Evolutionary conservation across 2,329 filamentous ascomycete species (phyloP), one percentile per base, ranked within the genome.

Genomic region (Ascochyta clinopodiicola): DNA sequence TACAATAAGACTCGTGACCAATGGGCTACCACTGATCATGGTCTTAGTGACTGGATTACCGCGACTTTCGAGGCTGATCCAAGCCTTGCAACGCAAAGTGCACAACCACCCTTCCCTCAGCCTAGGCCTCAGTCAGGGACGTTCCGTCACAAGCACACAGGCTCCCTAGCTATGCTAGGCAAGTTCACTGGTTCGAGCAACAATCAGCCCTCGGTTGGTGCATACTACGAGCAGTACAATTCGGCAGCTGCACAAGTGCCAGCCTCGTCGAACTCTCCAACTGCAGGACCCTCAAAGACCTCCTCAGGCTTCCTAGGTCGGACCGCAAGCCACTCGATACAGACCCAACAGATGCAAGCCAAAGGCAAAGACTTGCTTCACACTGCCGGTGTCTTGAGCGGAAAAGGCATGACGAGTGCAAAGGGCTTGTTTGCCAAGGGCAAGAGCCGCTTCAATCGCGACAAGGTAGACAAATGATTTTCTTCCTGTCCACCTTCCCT

Each of bases 371-470:
- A 96, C 68, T 80, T 97, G 25, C 83, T 97, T 71, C 90, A 95
- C 62, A 88, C 89, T 21, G 93, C 93, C 50, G 92, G 91, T 48
- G 79, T 86, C 17, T 79, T 89, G 55, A 84, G 87, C 57, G 86
- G 86, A 22, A 88, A 88, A 69, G 87, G 86, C 29, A 84, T 85
- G 60, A 92, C 91, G 72, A 91, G 92, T 55, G 92, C 93, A 44
- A 96, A 96, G 80, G 94, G 93, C 47, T 77, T 97, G 61, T 88
- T 97, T 75, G 92, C 90, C 63, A 96, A 96, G 79, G 91, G 93
- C 64, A 94, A 90, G 79, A 94, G 85, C 78, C 94, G 91, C 77
- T 87, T 96, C 69, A 81, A 81, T 74, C 77, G 77, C 71, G 91
- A 95, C 77, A 96, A 96, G 91, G 90, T 93, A 90, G 92, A 91